Evolutionary conservation across 495 filamentous ascomycete genomes (phyloP).

Genomic region (Aspergillus sclerotioniger): DNA sequence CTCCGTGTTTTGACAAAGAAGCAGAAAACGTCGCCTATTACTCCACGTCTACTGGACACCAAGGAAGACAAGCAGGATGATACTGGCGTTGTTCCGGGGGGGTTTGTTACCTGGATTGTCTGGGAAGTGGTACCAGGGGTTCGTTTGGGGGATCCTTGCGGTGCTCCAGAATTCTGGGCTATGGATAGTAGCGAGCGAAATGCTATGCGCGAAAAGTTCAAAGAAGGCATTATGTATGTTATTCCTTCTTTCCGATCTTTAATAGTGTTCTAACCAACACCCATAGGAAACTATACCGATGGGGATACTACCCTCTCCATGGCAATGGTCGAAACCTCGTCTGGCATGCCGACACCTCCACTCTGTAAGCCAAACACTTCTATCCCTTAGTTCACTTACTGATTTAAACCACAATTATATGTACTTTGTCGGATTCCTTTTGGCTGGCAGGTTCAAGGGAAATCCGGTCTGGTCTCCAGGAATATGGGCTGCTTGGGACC

Average conservation of each 20-base stretch:
- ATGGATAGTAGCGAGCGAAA: neutral
- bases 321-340: neutral
- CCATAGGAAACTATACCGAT: neutral
- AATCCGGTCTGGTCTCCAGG: neutral
- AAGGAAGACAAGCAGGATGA: neutral
- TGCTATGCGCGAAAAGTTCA: neutral
- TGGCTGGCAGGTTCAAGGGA: neutral
- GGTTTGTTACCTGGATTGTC: neutral
- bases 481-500: neutral
- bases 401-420: neutral
- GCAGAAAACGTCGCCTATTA: neutral
- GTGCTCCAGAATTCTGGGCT: neutral
- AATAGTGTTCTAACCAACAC: neutral
- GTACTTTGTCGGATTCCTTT: neutral
- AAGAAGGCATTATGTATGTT: neutral
- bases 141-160: neutral
- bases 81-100: neutral
- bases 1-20: neutral
- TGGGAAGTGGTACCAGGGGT: neutral
- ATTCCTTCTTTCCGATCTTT: neutral
- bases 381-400: neutral
- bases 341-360: neutral
- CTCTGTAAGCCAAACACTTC: neutral
- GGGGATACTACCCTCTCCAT: neutral
- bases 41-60: neutral